Conservation (phyloP, 2,329 filamentous ascomycete species). For the Scedosporium boydii region DNA sequence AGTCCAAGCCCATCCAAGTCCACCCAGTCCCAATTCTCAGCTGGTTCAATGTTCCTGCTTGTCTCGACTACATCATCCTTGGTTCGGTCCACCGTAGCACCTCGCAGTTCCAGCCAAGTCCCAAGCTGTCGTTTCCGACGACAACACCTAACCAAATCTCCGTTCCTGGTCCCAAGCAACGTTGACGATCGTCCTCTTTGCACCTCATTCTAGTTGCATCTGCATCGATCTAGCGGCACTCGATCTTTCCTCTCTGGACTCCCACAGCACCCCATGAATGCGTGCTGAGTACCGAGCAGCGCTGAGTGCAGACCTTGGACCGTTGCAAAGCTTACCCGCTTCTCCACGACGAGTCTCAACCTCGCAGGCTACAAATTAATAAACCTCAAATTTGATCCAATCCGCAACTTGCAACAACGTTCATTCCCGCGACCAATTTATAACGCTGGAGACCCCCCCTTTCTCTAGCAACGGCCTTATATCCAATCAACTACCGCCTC, state of each 20-base stretch:
- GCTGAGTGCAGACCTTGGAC: not conserved
- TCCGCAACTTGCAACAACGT: not conserved
- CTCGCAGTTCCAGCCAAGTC: too few species aligned
- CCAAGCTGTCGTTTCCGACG: not conserved
- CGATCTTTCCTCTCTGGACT: not conserved
- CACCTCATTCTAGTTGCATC: not conserved
- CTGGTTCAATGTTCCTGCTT: too few species aligned
- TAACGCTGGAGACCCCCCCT: not conserved
- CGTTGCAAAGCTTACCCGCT: not conserved
- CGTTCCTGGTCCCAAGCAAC: not conserved
- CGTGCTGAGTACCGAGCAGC: too few species aligned
- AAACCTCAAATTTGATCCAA: not conserved
- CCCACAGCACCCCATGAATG: not conserved
- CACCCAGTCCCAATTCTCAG: too few species aligned
- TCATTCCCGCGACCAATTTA: not conserved
- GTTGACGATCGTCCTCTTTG: not conserved
- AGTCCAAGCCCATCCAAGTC: too few species aligned
- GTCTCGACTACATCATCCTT: too few species aligned
- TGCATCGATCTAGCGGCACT: not conserved
- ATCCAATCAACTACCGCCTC: slow-evolving; percentile 4
- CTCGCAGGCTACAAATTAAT: slow-evolving; percentile 1
- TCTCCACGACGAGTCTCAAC: not conserved
- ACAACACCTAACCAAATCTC: not conserved
- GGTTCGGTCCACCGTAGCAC: too few species aligned
- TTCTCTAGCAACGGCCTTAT: not conserved